These are phyloP conservation scores for Diaporthe vexans DNA, from an alignment of 2,329 filamentous ascomycete genomes.

Conservation along the genomic window DNA sequence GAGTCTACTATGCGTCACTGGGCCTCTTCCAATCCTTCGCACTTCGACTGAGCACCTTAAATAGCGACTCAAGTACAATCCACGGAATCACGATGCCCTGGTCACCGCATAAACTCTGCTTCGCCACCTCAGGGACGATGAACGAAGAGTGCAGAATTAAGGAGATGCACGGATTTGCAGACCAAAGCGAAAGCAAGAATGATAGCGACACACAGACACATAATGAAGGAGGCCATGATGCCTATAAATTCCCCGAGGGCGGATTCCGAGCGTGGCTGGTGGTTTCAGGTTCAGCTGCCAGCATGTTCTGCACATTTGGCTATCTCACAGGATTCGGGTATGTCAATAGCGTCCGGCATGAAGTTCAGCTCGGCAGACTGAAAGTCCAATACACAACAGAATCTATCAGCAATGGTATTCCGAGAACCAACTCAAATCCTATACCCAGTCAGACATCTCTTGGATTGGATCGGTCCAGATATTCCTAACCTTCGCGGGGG, in stretches of 20 bases:
- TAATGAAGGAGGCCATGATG: not conserved
- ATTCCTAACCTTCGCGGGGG: slow-evolving; percentile 41
- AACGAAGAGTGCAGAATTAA: slow-evolving; percentile 20
- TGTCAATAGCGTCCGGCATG: slow-evolving; percentile 46
- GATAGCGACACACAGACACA: slow-evolving; percentile 19
- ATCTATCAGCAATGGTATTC: slow-evolving; percentile 41
- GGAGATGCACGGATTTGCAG: not conserved
- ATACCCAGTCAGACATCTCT: slow-evolving; percentile 40
- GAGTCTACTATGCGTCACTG: not conserved
- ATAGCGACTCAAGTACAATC: not conserved
- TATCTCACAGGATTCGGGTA: slow-evolving; percentile 57
- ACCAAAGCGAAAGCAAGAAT: slow-evolving; percentile 12
- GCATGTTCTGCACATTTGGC: slow-evolving; percentile 56
- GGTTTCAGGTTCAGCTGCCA: slow-evolving; percentile 51
- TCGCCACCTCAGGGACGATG: slow-evolving; percentile 1
- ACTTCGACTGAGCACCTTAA: not conserved
- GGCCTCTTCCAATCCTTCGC: not conserved
- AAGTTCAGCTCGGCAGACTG: slow-evolving; percentile 5
- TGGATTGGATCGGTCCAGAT: slow-evolving; percentile 42
- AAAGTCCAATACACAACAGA: not conserved
- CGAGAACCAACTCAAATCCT: slow-evolving; percentile 39
- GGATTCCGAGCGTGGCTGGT: slow-evolving; percentile 57
- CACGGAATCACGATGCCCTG: not conserved
- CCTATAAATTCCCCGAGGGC: slow-evolving; percentile 42
- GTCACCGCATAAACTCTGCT: not conserved